Evolutionary conservation across 306 rosid genomes (phyloP).

Genomic region (Ammopiptanthus mongolicus): DNA sequence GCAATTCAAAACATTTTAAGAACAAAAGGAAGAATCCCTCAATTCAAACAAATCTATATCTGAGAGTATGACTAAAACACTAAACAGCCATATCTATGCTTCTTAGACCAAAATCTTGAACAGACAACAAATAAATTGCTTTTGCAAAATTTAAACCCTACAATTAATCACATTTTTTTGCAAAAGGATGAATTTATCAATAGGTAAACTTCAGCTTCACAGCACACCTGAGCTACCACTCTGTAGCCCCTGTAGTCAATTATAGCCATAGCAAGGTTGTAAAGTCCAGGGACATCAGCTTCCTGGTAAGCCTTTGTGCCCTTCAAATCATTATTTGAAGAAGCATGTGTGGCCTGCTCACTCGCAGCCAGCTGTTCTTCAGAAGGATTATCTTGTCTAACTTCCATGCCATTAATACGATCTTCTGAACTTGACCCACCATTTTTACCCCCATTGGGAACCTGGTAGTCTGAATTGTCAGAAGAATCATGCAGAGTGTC

Average conservation of each 20-base stretch:
- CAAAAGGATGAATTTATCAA: background rate
- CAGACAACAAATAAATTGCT: background rate
- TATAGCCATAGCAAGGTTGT: conserved; percentile 94
- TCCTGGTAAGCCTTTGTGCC: conserved; percentile 99
- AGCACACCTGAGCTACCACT: conserved; percentile 95
- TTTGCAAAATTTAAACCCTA: background rate
- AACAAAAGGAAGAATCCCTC: background rate
- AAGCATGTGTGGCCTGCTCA: conserved; percentile 98
- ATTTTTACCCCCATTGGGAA: conserved; percentile 54
- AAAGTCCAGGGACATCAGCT: conserved; percentile 93
- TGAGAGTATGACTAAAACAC: background rate
- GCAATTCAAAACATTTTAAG: background rate
- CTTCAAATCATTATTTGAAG: conserved; percentile 98
- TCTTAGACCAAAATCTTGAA: background rate
- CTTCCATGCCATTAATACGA: conserved; percentile 38
- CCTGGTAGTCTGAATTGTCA: conserved; percentile 43
- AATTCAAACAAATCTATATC: background rate
- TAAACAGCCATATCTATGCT: background rate
- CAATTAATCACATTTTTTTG: background rate
- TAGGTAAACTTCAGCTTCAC: background rate
- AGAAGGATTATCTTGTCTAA: conserved; percentile 40
- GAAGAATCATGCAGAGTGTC: conserved; percentile 34
- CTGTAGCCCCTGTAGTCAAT: conserved; percentile 97
- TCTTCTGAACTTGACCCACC: conserved; percentile 37
- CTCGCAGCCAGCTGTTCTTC: conserved; percentile 74